These are phyloP conservation scores for Colletotrichum musicola DNA, from an alignment of 2,329 filamentous ascomycete species.

Conservation along the genomic window DNA sequence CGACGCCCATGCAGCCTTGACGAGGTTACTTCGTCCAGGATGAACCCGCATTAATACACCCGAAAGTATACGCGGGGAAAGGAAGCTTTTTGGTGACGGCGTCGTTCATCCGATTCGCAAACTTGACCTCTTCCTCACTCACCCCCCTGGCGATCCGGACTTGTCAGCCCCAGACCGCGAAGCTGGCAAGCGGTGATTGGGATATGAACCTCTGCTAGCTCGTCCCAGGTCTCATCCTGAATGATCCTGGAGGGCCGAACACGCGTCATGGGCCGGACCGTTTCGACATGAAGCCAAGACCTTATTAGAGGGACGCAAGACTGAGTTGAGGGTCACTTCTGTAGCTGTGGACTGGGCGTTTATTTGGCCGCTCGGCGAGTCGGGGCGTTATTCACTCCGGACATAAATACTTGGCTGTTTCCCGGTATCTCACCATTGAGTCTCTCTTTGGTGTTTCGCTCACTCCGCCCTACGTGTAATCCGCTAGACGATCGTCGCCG, in stretches of 20 bases:
- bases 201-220: not conserved
- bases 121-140: not conserved
- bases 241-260: not conserved
- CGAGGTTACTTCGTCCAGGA: not conserved
- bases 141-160: slow-evolving; percentile 19
- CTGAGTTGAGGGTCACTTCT: not conserved
- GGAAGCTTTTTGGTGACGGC: not conserved
- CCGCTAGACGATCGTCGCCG: not conserved
- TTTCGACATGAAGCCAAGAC: not conserved
- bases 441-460: not conserved
- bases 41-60: not conserved
- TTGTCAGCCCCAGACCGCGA: not conserved
- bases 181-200: too few relatives aligned
- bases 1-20: not conserved
- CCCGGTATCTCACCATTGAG: not conserved
- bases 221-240: not conserved
- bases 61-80: not conserved
- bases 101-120: slow-evolving; percentile 5
- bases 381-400: slow-evolving; percentile 5
- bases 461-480: not conserved
- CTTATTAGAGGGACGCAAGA: too few relatives aligned
- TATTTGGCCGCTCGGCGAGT: not conserved
- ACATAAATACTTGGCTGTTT: slow-evolving; percentile 25
- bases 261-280: slow-evolving; percentile 1
- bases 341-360: not conserved